phyloP scores from a whole-genome alignment of 345 rosid genomes.

The Anacardium occidentale region DNA sequence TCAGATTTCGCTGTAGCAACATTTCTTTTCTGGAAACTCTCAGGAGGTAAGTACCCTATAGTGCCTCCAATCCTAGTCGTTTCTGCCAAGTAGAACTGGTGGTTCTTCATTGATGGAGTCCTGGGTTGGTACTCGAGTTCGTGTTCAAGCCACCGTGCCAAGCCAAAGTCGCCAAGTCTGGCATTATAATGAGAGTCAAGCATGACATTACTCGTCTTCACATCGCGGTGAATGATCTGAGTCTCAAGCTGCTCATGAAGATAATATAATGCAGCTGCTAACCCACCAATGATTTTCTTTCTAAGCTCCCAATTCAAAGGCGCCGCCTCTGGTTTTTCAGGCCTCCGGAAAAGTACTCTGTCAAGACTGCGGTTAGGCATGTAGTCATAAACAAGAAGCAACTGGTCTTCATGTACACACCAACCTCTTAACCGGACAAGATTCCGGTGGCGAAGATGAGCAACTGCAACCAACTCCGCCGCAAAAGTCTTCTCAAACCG shows the following conservation, averaged over 20 bases:
- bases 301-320: conserved; percentile 66
- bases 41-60: conserved; percentile 89
- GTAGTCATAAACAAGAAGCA: conserved; percentile 86
- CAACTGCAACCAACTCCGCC: conserved; percentile 89
- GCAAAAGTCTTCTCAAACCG: conserved; percentile 89
- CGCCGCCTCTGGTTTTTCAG: conserved; percentile 37
- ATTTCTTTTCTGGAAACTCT: conserved; percentile 71
- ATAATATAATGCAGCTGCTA: conserved; percentile 83
- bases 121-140: conserved; percentile 46
- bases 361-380: conserved; percentile 97
- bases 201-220: conserved; percentile 94
- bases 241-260: conserved; percentile 92
- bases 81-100: conserved; percentile 72
- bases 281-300: conserved; percentile 64
- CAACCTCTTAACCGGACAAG: conserved; percentile 88
- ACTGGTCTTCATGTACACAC: conserved; percentile 82
- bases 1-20: conserved; percentile 89
- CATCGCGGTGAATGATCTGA: conserved; percentile 90
- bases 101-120: conserved; percentile 46
- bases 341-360: conserved; percentile 68
- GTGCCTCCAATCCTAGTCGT: conserved; percentile 93
- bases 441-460: conserved; percentile 90
- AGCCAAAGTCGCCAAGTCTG: conserved; percentile 82
- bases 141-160: conserved; percentile 93
- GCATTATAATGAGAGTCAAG: conserved; percentile 83